Conservation (phyloP, 2,329 filamentous ascomycete species). For the Ophiostoma ulmi region DNA sequence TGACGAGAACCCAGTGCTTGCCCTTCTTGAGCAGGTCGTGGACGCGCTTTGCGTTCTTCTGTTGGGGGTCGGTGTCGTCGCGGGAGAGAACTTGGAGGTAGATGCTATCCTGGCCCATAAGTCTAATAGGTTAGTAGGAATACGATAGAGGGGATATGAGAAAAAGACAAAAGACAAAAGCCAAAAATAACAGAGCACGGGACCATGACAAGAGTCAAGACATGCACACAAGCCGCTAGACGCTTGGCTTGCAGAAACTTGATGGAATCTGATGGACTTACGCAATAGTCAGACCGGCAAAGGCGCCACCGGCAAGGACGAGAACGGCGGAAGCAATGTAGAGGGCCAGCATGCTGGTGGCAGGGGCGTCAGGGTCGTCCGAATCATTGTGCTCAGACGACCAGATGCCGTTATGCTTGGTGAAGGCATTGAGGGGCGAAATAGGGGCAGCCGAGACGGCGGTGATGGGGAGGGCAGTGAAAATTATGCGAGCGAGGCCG, state of each 20-base stretch:
- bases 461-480: conserved; percentile 43
- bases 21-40: conserved; percentile 74
- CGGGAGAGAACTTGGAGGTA: conserved; percentile 92
- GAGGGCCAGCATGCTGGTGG: conserved; percentile 73
- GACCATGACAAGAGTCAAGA: conserved; percentile 2
- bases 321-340: conserved; percentile 71
- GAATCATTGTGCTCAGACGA: conserved; percentile 35
- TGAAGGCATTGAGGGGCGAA: conserved; percentile 26
- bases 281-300: conserved; percentile 90
- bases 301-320: conserved; percentile 83
- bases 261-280: conserved; percentile 37
- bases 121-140: conserved; percentile 32
- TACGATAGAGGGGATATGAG: background rate
- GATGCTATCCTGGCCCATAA: conserved; percentile 80
- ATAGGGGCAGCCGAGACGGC: conserved; percentile 41
- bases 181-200: background rate
- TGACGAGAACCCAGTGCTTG: conserved; percentile 98
- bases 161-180: background rate
- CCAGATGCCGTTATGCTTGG: conserved; percentile 7
- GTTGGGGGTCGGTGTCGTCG: conserved; percentile 78
- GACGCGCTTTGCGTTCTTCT: conserved; percentile 77
- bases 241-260: background rate
- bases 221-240: conserved; percentile 12
- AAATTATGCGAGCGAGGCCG: conserved; percentile 48
- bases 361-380: conserved; percentile 48